Base-by-base conservation (phyloP, 768 basidiomycete species). In the Mycena capillaripes region DNA sequence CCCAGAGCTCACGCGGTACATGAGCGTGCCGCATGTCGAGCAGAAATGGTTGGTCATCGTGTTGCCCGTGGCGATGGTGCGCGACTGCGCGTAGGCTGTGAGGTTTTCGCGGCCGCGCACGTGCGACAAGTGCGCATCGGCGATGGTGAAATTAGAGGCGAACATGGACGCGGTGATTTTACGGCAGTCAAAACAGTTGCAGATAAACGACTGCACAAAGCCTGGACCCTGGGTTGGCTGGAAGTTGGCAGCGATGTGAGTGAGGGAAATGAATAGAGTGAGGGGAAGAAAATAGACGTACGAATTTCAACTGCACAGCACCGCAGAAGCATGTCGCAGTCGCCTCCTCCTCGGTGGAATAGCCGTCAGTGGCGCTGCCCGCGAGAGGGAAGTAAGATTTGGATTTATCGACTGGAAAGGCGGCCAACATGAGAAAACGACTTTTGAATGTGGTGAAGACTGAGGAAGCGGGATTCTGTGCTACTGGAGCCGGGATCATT, bases 11-110 rank as follows among this genome's bases (percentile, higher is more conserved):
- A 55, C 38, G 55, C 69, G 69, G 29, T 70, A 70, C 69, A 70
- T 70, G 29, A 70, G 53, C 38, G 69, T 56, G 9, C 69, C 69
- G 42, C 69, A 70, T 3, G 69, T 70, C 36, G 12, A 17, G 69
- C 69, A 70, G 53, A 70, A 70, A 30, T 44, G 36, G 52, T 70
- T 64, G 34, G 50, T 48, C 69, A 70, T 70, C 4, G 29, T 38
- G 53, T 48, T 40, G 7, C 62, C 69, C n/a, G 60, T n/a, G 48
- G 17, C 50, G 53, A 70, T 64, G 30, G 69, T 70, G 34, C 23
- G 36, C 29, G 59, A 53, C 16, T 62, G 48, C 29, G 50, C 25
- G 38, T 50, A 70, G 12, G 30, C 21, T 21, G n/a, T 63, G 60
- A 70, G 52, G 53, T 70, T 70, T 17, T 70, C 69, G 4, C 32